Percentiles rank a stretch among this genome's conserved stretches.
These are phyloP conservation scores for Peniophora sp. DNA, from an alignment of 1,284 basidiomycete genomes.

Conservation along the genomic window DNA sequence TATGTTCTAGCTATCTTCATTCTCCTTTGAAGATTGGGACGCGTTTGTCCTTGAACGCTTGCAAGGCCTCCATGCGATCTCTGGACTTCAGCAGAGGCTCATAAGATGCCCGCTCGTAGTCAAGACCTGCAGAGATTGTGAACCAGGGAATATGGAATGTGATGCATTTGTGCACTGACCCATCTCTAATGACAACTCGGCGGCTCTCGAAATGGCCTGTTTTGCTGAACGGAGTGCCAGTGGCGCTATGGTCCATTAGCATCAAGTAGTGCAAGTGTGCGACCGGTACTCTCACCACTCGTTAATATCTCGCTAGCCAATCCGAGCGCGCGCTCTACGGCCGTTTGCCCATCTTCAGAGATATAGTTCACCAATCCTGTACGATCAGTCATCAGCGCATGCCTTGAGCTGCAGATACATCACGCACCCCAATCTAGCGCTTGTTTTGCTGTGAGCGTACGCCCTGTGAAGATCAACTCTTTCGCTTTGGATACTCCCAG, in stretches of 20 bases:
- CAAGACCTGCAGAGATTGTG: constrained; percentile 48
- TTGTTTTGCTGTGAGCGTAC: constrained; percentile 55
- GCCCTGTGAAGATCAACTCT: constrained; percentile 79
- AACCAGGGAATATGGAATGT: background rate
- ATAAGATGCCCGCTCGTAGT: constrained; percentile 85
- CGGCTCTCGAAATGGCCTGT: constrained; percentile 76
- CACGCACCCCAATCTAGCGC: constrained; percentile 69
- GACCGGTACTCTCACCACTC: constrained; percentile 45
- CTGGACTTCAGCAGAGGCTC: constrained; percentile 73
- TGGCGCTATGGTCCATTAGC: constrained; percentile 49
- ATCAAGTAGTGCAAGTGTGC: background rate
- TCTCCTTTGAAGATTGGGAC: constrained; percentile 78
- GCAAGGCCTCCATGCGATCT: constrained; percentile 80
- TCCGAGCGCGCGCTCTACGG: constrained; percentile 57
- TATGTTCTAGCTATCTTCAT: too few species aligned
- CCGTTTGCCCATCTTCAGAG: constrained; percentile 48
- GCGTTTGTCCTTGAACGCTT: constrained; percentile 88
- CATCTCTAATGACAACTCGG: constrained; percentile 68
- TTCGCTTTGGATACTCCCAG: constrained; percentile 82
- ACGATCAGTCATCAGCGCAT: background rate
- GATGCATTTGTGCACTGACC: constrained; percentile 34
- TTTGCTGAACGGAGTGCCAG: constrained; percentile 87
- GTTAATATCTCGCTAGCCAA: constrained; percentile 60
- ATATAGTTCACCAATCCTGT: constrained; percentile 77
- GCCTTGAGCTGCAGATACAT: background rate